A percentile compares a stretch with the other conserved stretches of the same genome.
Conservation (phyloP, 2,329 filamentous ascomycete genomes). For the Plenodomus tracheiphilus region DNA sequence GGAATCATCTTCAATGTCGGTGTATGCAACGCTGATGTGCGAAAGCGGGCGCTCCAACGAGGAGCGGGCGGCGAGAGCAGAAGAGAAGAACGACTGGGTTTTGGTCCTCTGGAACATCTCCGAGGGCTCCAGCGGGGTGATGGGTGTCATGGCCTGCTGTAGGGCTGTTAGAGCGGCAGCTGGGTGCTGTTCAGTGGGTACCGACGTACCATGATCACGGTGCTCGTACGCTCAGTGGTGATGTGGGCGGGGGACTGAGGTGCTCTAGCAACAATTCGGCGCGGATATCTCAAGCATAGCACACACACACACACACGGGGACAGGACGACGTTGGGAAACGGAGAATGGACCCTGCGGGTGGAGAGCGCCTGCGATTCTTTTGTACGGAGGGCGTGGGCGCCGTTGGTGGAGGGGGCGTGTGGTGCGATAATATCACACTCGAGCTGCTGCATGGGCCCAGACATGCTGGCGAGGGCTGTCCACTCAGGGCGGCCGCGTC, state of each 20-base stretch:
- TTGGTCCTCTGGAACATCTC: constrained; percentile 56
- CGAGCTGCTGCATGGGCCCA: constrained; percentile 36
- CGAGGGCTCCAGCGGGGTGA: constrained; percentile 48
- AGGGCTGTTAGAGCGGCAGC: constrained; percentile 18
- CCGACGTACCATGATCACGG: constrained; percentile 42
- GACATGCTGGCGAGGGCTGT: constrained; percentile 29
- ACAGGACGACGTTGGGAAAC: constrained; percentile 39
- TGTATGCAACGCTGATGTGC: constrained; percentile 76
- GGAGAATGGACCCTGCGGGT: constrained; percentile 46
- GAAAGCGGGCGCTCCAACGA: constrained; percentile 64
- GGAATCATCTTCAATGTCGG: constrained; percentile 67
- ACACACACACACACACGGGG: constrained; percentile 35
- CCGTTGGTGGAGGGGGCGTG: constrained; percentile 38
- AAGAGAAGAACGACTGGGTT: constrained; percentile 63
- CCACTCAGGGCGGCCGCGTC: constrained; percentile 33
- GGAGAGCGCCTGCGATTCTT: constrained; percentile 47
- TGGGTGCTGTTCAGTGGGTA: constrained; percentile 11
- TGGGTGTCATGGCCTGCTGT: constrained; percentile 52
- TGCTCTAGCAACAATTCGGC: constrained; percentile 27
- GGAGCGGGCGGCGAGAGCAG: constrained; percentile 39
- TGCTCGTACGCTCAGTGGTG: constrained; percentile 21
- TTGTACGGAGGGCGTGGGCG: constrained; percentile 46
- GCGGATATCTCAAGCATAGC: constrained; percentile 33
- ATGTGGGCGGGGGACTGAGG: constrained; percentile 12
- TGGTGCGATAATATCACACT: constrained; percentile 36